Evolutionary conservation across 1,139 yeast species (phyloP).

Genomic region (Yamadazyma aaseri): DNA sequence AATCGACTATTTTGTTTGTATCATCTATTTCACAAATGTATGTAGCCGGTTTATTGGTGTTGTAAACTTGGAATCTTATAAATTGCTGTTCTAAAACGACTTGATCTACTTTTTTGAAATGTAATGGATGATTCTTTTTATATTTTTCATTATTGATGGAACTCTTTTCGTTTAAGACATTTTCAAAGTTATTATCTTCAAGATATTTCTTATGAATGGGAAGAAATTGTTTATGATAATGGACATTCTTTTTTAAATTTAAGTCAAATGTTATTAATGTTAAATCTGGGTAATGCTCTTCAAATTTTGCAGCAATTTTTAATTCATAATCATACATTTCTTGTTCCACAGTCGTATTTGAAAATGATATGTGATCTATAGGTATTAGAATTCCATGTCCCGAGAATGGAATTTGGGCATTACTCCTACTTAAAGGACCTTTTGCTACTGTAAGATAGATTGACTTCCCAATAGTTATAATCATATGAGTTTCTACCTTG

Average conservation of each 20-base stretch:
- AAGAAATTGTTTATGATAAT: slow-evolving; percentile 62
- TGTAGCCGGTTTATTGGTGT: slow-evolving; percentile 13
- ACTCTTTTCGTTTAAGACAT: slow-evolving; percentile 37
- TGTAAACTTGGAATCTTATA: slow-evolving; percentile 37
- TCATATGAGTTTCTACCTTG: slow-evolving; percentile 74
- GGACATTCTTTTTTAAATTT: slow-evolving; percentile 55
- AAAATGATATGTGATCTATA: slow-evolving; percentile 64
- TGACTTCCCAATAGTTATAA: slow-evolving; percentile 67
- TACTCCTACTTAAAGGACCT: slow-evolving; percentile 72
- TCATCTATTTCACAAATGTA: slow-evolving; percentile 27
- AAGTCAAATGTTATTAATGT: slow-evolving; percentile 62
- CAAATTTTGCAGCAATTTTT: slow-evolving; percentile 48
- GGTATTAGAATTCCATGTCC: slow-evolving; percentile 89
- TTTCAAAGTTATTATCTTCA: slow-evolving; percentile 26
- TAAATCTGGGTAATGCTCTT: slow-evolving; percentile 28
- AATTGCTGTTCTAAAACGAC: slow-evolving; percentile 25
- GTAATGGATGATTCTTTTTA: slow-evolving; percentile 39
- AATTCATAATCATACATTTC: slow-evolving; percentile 40
- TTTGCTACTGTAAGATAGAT: slow-evolving; percentile 78
- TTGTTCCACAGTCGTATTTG: slow-evolving; percentile 20
- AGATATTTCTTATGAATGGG: slow-evolving; percentile 52
- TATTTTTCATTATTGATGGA: slow-evolving; percentile 51
- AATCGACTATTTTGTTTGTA: slow-evolving; percentile 43
- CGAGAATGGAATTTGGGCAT: slow-evolving; percentile 49
- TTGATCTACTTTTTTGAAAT: slow-evolving; percentile 35